These are phyloP conservation scores for Heliamphora exappendiculata DNA, from an alignment of 148 eudicot species.

Conservation along the genomic window DNA sequence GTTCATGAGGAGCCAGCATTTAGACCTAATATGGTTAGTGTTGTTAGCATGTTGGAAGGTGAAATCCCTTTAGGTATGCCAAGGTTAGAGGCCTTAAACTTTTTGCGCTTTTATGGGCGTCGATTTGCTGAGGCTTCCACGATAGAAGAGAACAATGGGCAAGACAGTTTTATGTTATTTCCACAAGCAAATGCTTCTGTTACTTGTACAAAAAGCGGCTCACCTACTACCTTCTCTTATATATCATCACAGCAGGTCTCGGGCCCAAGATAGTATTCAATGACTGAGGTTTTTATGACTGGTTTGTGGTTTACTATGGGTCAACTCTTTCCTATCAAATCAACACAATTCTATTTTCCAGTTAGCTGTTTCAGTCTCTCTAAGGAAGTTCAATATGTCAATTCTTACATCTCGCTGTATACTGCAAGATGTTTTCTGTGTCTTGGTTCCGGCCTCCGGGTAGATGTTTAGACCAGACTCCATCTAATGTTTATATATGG, in stretches of 20 bases:
- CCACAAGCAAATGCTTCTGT: conserved; percentile 20
- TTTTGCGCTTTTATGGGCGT: conserved; percentile 66
- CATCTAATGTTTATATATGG: neutral
- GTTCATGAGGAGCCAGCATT: conserved; percentile 64
- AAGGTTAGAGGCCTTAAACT: conserved; percentile 44
- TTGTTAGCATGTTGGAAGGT: conserved; percentile 68
- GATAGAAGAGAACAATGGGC: conserved; percentile 25
- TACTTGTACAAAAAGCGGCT: conserved; percentile 12
- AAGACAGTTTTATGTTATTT: conserved; percentile 10
- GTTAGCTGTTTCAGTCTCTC: neutral
- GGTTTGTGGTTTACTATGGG: neutral
- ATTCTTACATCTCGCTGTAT: neutral
- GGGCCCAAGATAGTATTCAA: conserved; percentile 50
- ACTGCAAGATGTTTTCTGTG: neutral
- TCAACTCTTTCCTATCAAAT: neutral
- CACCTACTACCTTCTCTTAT: conserved; percentile 27
- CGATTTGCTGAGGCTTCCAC: conserved; percentile 51
- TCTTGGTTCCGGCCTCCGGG: neutral
- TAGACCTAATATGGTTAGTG: conserved; percentile 59
- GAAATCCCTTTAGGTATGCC: conserved; percentile 40
- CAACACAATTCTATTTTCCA: neutral
- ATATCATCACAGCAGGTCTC: conserved; percentile 58
- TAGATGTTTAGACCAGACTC: neutral
- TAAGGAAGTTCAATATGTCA: neutral
- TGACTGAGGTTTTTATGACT: neutral